Base-by-base conservation (phyloP, 805 yeast species). In the Myxozyma monticola region DNA sequence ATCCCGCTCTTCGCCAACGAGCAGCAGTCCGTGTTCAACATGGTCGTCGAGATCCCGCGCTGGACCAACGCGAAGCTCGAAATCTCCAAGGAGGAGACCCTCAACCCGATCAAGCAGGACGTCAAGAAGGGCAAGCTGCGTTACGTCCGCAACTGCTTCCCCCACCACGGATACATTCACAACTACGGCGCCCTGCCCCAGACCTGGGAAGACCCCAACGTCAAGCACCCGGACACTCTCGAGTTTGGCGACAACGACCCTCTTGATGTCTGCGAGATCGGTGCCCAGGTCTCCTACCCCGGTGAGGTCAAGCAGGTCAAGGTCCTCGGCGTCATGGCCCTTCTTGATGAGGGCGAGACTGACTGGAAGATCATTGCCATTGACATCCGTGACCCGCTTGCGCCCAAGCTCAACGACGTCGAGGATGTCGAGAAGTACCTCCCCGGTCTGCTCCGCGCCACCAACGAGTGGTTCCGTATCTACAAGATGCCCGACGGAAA, bases 131-230 rank as follows among this genome's bases (percentile, higher is more conserved):
- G 97, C 62, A 85, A 54, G 47, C 49, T 53, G 22, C 48, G 98
- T 76, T 93, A 84, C 64, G 98, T 93, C 54, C 84, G 96, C 76
- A 93, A 93, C 81, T 83, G 95, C 71, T 91, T 91, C 88, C 99
- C 99, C 46, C 96, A 87, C 77, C 95, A 93, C 71, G 99, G 99
- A 64, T 91, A 93, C 78, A 91, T 91, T 63, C 96, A 89, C 77
- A 93, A 93, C 77, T 91, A 91, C 71, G 99, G 98, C 71, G 97
- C 97, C 42, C 85, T 91, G 80, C 98, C 98, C 60, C 97, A 91
- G 72, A 91, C 98, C 2, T 91, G 98, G 98, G 99, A 91, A 70
- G 95, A 93, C 65, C 95, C 95, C n/a, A 79, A 83, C 51, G 73
- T 72, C 45, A 63, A 59, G 48, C 74, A 70, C 61, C 66, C 70